Base-by-base conservation (phyloP, 306 rosid species). In the Sechiopsis laciniata region DNA sequence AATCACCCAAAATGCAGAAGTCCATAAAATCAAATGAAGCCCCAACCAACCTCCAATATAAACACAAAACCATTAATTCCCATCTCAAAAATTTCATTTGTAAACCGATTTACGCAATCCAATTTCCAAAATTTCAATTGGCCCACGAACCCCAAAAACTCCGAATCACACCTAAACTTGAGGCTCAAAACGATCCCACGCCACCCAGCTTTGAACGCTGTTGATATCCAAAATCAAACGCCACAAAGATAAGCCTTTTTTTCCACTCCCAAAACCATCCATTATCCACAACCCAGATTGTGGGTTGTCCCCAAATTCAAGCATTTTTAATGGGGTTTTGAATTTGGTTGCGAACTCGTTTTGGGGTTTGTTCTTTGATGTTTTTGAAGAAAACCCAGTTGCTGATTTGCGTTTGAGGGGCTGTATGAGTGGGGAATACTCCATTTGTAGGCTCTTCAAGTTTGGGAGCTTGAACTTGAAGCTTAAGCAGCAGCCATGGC, bases 341-440 rank as follows among this genome's bases (percentile, higher is more conserved):
- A 8, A 1, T 8, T 73, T 73, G 55, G 26, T 45, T 1, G 6
- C 4, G 71, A 46, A 59, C n/a, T n/a, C 42, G 42, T 74, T 59
- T 6, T 35, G 42, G 77, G 24, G 42, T 11, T 11, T 46, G 2
- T 21, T 46, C 16, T 46, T 22, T 48, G 10, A 74, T 59, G 77
- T 56, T 3, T 6, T 59, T 45, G 0, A 58, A 46, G 55, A 24
- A 55, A 60, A 35, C 76, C 76, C 71, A 61, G 75, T 66, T 32
- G 62, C 26, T 72, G 74, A 69, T 63, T 76, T 35, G 76, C 16
- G 46, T 78, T 64, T 54, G 68, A 68, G 37, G 80, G 89, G 72
- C 91, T 90, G 98, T 90, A 90, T 89, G 98, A 94, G 91, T 84
- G 80, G 85, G 85, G 68, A 65, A 72, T 85, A 75, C 32, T 61